Conservation (phyloP, 306 rosid genomes). For the Astragalus membranaceus region DNA sequence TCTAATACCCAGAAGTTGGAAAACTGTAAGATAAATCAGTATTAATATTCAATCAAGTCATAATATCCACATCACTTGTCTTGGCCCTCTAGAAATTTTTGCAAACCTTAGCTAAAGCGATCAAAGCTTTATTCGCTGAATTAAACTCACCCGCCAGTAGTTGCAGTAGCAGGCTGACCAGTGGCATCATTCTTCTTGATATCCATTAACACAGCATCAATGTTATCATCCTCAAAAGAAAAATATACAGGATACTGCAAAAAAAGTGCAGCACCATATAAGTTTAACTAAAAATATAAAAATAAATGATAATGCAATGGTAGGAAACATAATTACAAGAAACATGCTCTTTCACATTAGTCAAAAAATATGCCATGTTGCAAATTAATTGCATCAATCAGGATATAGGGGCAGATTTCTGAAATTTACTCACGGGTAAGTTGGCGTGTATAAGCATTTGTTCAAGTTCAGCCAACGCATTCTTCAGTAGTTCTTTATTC, state of each 20-base stretch:
- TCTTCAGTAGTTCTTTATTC: slow-evolving; percentile 38
- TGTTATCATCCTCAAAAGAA: slow-evolving; percentile 77
- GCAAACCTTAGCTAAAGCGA: slow-evolving; percentile 1
- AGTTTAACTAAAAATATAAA: slow-evolving; percentile 1
- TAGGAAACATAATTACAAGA: background rate
- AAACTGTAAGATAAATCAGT: background rate
- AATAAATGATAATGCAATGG: background rate
- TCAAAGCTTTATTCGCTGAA: slow-evolving; percentile 7
- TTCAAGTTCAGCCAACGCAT: slow-evolving; percentile 61
- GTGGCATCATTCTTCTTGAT: slow-evolving; percentile 83
- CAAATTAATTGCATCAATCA: background rate
- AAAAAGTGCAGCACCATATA: slow-evolving; percentile 25
- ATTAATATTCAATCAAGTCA: slow-evolving; percentile 10
- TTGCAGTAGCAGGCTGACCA: slow-evolving; percentile 98
- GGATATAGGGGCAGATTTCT: background rate
- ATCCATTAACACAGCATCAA: slow-evolving; percentile 69
- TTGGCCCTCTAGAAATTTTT: background rate
- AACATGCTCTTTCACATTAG: background rate
- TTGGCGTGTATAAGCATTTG: slow-evolving; percentile 66
- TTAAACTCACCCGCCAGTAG: slow-evolving; percentile 89
- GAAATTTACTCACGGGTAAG: slow-evolving; percentile 76
- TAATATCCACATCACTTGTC: slow-evolving; percentile 1
- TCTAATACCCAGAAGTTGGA: background rate
- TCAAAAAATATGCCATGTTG: background rate
- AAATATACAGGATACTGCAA: slow-evolving; percentile 96